These are phyloP conservation scores for Apiospora saccharicola DNA, from an alignment of 2,329 filamentous ascomycete species.

Conservation along the genomic window DNA sequence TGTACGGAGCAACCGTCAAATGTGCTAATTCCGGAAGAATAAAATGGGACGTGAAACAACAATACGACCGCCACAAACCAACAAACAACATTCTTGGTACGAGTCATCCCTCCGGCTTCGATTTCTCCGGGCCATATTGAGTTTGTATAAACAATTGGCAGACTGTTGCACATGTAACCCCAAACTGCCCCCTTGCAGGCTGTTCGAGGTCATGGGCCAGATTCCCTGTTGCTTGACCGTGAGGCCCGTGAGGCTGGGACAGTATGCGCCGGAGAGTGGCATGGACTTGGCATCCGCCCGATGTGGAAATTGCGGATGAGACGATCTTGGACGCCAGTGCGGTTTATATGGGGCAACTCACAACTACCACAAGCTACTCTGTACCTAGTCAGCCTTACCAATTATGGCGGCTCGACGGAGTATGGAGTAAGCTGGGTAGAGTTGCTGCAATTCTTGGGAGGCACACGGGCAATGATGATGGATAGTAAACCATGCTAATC, in stretches of 20 bases:
- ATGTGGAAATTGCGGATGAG: slow-evolving; percentile 12
- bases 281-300: neutral
- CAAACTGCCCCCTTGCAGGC: neutral
- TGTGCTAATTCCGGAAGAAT: neutral
- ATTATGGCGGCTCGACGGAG: neutral
- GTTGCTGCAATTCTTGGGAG: neutral
- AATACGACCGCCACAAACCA: neutral
- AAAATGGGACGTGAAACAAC: slow-evolving; percentile 10
- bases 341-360: neutral
- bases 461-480: neutral
- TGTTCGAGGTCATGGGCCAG: neutral
- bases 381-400: neutral
- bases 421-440: neutral
- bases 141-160: neutral
- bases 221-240: neutral
- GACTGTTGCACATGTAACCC: neutral
- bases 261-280: neutral
- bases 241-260: neutral
- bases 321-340: neutral
- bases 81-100: neutral
- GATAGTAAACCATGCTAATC: neutral
- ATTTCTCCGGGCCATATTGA: too few relatives aligned
- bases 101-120: neutral
- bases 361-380: neutral
- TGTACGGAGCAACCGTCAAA: neutral